Conservation (phyloP, 139 green algal genomes). For the Coccomyxa sp. region DNA sequence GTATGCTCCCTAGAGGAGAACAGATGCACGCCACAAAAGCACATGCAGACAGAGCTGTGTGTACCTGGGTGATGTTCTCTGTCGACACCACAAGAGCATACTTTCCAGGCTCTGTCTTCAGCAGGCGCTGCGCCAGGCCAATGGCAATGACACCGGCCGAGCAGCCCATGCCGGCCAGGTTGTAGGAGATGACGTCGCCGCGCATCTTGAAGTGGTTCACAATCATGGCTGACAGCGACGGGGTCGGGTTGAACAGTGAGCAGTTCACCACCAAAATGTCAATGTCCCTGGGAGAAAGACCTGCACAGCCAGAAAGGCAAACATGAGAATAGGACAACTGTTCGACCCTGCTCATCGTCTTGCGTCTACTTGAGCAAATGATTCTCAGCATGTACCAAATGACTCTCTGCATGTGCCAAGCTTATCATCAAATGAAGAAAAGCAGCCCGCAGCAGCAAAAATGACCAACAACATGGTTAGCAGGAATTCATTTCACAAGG, state of each 20-base stretch:
- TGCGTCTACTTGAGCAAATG: too few relatives aligned
- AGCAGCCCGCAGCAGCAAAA: neutral
- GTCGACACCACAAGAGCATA: slow-evolving; percentile 73
- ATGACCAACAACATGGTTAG: neutral
- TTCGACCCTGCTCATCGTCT: too few relatives aligned
- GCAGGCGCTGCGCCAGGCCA: slow-evolving; percentile 62
- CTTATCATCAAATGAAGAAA: neutral
- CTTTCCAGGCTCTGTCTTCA: slow-evolving; percentile 16
- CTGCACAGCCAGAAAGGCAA: slow-evolving; percentile 11
- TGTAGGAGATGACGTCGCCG: slow-evolving; percentile 68
- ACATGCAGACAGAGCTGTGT: too few relatives aligned
- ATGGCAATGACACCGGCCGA: slow-evolving; percentile 78
- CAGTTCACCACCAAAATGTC: slow-evolving; percentile 81
- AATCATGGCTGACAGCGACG: slow-evolving; percentile 69
- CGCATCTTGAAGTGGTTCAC: slow-evolving; percentile 84
- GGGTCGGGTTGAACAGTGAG: slow-evolving; percentile 76
- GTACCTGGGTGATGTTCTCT: slow-evolving; percentile 84
- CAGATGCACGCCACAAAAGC: neutral
- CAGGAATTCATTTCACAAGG: neutral
- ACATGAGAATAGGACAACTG: too few relatives aligned
- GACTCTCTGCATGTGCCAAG: too few relatives aligned
- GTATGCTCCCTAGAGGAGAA: neutral
- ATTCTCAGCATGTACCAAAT: too few relatives aligned
- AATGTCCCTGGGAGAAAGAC: slow-evolving; percentile 61
- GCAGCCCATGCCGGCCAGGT: slow-evolving; percentile 75